phyloP scores from a whole-genome alignment of 257 asterid species.

The Hygrophila difformis region DNA sequence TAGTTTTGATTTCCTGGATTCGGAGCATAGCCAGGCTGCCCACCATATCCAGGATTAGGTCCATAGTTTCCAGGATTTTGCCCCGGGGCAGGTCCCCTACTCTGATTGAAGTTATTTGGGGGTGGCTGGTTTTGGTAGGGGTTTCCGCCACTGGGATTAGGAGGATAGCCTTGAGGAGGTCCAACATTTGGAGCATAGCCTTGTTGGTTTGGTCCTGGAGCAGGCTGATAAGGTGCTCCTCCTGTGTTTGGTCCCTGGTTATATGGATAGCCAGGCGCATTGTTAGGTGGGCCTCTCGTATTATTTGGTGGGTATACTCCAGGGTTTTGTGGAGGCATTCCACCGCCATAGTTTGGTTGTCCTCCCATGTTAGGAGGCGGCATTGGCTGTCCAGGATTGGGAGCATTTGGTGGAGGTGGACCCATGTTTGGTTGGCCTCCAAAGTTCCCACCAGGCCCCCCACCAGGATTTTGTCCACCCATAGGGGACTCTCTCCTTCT shows the following conservation, averaged over 20 bases:
- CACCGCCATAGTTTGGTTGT: not conserved
- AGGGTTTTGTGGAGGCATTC: constrained; percentile 15
- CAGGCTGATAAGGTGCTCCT: not conserved
- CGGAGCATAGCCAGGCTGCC: too few relatives aligned
- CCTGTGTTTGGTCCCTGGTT: not conserved
- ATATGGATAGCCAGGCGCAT: constrained; percentile 16
- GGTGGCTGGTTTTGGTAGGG: constrained; percentile 10
- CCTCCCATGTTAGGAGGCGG: constrained; percentile 18
- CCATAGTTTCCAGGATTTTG: constrained; percentile 1
- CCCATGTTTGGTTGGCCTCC: constrained; percentile 3
- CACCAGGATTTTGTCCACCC: constrained; percentile 26
- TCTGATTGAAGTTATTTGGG: too few relatives aligned
- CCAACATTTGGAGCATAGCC: not conserved
- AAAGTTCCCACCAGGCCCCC: not conserved
- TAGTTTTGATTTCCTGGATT: too few relatives aligned
- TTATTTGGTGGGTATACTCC: not conserved
- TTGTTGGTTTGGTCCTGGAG: not conserved
- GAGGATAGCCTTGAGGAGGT: not conserved
- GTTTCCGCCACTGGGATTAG: constrained; percentile 18
- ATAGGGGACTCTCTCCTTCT: constrained; percentile 35
- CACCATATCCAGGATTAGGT: too few relatives aligned
- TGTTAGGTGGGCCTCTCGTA: constrained; percentile 10
- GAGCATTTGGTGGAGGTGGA: constrained; percentile 19
- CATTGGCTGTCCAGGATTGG: constrained; percentile 15
- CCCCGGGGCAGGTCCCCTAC: not conserved